Conservation (phyloP, 345 rosid species). For the Hibiscus mutabilis region DNA sequence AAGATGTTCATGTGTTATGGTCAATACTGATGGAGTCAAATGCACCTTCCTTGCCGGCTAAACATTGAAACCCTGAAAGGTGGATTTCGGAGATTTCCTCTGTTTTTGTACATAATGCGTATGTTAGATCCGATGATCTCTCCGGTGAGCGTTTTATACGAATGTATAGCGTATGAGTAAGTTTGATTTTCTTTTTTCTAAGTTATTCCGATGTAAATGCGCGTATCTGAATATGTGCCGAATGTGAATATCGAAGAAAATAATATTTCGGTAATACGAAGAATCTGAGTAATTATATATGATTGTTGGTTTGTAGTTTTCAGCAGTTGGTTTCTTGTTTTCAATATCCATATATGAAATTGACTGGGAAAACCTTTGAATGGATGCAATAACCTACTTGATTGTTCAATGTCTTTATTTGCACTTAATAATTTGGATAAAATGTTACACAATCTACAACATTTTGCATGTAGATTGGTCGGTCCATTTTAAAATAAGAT, state of each 20-base stretch:
- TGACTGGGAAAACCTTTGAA: neutral
- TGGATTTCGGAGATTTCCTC: neutral
- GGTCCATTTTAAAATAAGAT: too few species aligned
- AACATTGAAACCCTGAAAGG: constrained; percentile 22
- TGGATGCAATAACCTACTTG: constrained; percentile 4
- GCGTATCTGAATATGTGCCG: neutral
- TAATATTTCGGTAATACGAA: too few species aligned
- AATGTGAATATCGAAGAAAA: neutral
- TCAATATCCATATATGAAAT: neutral
- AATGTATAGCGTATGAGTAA: neutral
- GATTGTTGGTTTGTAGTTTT: constrained; percentile 4
- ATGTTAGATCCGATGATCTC: neutral
- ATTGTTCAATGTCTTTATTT: too few species aligned
- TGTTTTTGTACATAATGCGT: constrained; percentile 16
- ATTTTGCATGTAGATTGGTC: too few species aligned
- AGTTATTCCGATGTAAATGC: too few species aligned
- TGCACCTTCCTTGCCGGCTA: constrained; percentile 25
- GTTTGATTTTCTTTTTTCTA: neutral
- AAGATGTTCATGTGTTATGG: constrained; percentile 93
- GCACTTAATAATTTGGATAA: too few species aligned
- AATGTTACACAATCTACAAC: too few species aligned
- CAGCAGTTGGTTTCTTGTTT: constrained; percentile 7
- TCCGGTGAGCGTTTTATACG: neutral
- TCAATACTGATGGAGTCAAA: constrained; percentile 84
- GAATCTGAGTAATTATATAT: constrained; percentile 22